phyloP scores from a whole-genome alignment of 2,329 filamentous ascomycete genomes.

The Ascochyta rabiei region DNA sequence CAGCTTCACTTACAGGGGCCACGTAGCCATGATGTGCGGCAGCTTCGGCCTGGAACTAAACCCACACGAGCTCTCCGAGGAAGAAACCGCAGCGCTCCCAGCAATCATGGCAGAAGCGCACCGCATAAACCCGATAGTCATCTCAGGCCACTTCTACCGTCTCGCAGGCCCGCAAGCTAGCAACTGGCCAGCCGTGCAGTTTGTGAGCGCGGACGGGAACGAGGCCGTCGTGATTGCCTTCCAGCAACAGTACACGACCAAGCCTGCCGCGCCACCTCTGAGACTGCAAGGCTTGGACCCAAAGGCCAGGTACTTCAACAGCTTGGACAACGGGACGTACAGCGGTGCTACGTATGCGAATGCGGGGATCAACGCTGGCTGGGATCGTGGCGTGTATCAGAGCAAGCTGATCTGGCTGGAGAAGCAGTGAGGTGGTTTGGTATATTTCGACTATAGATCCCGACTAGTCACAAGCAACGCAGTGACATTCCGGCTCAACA shows the following conservation, averaged over 20 bases:
- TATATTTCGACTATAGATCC: background rate
- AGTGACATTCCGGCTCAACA: background rate
- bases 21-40: conserved; percentile 72
- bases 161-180: conserved; percentile 63
- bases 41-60: conserved; percentile 70
- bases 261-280: conserved; percentile 61
- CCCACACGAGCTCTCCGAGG: conserved; percentile 57
- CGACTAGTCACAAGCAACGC: background rate
- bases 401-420: conserved; percentile 64
- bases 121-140: conserved; percentile 64
- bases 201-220: conserved; percentile 59
- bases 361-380: conserved; percentile 61
- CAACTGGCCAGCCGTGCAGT: conserved; percentile 68
- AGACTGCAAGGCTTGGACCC: conserved; percentile 64
- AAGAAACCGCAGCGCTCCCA: conserved; percentile 62
- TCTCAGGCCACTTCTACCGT: conserved; percentile 65
- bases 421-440: conserved; percentile 43
- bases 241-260: conserved; percentile 60
- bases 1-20: conserved; percentile 65
- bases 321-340: conserved; percentile 59
- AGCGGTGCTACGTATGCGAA: conserved; percentile 69
- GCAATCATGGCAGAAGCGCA: conserved; percentile 61
- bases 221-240: conserved; percentile 65
- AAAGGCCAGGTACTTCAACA: conserved; percentile 57
- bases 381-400: conserved; percentile 59